phyloP scores from a whole-genome alignment of 2,329 filamentous ascomycete genomes.

The Hymenoscyphus repandus region DNA sequence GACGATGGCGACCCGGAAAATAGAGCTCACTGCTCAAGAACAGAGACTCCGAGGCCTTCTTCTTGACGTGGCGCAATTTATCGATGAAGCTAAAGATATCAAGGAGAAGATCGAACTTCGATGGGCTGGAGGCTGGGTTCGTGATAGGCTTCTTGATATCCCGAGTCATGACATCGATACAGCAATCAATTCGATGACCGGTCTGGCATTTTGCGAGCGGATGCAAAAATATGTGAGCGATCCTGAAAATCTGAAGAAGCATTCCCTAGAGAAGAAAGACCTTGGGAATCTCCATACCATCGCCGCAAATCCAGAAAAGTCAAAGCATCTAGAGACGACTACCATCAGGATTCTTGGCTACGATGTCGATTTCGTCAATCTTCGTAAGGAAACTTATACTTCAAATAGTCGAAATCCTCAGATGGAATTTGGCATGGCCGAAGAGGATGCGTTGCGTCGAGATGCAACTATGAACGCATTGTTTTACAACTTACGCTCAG shows the following conservation, averaged over 20 bases:
- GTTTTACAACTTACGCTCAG: constrained; percentile 87
- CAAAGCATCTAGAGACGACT: constrained; percentile 90
- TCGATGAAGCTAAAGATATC: constrained; percentile 47
- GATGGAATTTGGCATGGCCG: constrained; percentile 88
- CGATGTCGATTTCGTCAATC: constrained; percentile 90
- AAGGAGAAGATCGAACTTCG: constrained; percentile 58
- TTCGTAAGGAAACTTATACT: constrained; percentile 85
- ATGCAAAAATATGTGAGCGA: constrained; percentile 64
- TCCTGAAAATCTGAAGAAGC: constrained; percentile 54
- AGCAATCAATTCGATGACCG: constrained; percentile 81
- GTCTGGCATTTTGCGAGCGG: constrained; percentile 65
- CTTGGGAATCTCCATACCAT: constrained; percentile 82
- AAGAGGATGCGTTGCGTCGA: constrained; percentile 82
- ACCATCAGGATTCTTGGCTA: constrained; percentile 80
- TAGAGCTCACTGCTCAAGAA: constrained; percentile 66
- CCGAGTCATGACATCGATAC: constrained; percentile 78
- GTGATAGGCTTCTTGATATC: constrained; percentile 72
- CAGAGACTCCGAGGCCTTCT: constrained; percentile 68
- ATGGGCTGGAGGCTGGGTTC: constrained; percentile 84
- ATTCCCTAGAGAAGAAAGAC: constrained; percentile 50
- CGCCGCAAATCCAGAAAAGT: constrained; percentile 88
- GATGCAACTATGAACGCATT: constrained; percentile 94
- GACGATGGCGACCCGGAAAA: constrained; percentile 26
- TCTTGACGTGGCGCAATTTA: constrained; percentile 71
- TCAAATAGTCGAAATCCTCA: constrained; percentile 86